Conservation (phyloP, 2,329 filamentous ascomycete genomes). For the Ophiocordyceps polyrhachis-furcata region DNA sequence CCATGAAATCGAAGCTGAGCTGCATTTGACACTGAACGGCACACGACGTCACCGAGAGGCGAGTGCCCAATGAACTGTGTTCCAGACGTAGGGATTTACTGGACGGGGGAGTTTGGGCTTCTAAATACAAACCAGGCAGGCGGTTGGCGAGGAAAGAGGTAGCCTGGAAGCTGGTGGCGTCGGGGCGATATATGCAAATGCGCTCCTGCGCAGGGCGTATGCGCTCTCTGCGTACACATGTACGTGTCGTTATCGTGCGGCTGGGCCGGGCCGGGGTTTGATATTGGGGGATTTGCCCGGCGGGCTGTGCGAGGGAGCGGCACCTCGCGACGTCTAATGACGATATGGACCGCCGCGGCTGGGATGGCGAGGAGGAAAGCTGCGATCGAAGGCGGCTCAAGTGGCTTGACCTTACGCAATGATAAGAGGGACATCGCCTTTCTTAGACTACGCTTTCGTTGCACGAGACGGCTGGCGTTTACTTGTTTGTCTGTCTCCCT, state of each 20-base stretch:
- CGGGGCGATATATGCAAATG: slow-evolving; percentile 2
- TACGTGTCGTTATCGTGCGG: not conserved
- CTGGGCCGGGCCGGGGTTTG: not conserved
- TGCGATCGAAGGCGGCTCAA: slow-evolving; percentile 8
- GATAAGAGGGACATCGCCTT: slow-evolving; percentile 15
- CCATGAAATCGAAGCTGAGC: slow-evolving; percentile 14
- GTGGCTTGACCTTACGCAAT: slow-evolving; percentile 2
- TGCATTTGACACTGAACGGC: slow-evolving; percentile 13
- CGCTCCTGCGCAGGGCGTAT: slow-evolving; percentile 2
- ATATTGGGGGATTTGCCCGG: not conserved
- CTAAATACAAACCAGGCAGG: slow-evolving; percentile 6
- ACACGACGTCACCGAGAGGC: slow-evolving; percentile 12
- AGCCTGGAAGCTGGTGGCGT: slow-evolving; percentile 10
- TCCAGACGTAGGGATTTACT: slow-evolving; percentile 7
- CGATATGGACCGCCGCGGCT: slow-evolving; percentile 1
- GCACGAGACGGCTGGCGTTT: slow-evolving; percentile 30
- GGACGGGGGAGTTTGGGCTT: not conserved
- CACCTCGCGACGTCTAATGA: not conserved
- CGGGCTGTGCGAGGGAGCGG: not conserved
- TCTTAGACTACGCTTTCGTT: slow-evolving; percentile 30
- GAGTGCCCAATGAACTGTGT: slow-evolving; percentile 10
- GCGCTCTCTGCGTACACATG: not conserved
- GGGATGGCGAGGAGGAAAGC: not conserved
- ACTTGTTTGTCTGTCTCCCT: slow-evolving; percentile 22
- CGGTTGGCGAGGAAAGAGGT: slow-evolving; percentile 11